Conservation (phyloP, 2,329 filamentous ascomycete species). For the Endoconidiophora polonica region DNA sequence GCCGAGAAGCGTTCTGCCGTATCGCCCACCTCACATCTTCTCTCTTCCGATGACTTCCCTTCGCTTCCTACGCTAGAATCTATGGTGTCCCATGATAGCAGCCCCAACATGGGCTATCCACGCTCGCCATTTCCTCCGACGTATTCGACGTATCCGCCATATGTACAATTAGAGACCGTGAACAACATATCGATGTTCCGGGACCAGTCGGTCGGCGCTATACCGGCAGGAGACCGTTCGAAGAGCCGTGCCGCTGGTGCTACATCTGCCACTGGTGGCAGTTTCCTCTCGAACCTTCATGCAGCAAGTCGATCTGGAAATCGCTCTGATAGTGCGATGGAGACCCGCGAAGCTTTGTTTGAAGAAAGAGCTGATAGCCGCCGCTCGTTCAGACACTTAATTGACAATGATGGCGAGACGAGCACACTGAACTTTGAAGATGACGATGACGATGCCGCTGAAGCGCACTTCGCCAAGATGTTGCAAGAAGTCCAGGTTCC, state of each 20-base stretch:
- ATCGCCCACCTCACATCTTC: no score
- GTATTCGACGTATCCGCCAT: neutral
- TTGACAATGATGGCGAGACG: neutral
- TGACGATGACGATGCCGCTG: slow-evolving; percentile 2
- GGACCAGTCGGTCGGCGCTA: neutral
- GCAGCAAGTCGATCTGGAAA: neutral
- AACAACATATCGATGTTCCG: neutral
- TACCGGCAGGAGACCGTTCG: neutral
- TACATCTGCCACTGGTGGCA: neutral
- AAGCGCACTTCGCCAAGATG: slow-evolving; percentile 7
- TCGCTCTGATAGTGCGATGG: neutral
- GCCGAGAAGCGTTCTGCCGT: neutral
- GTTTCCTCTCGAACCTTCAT: neutral
- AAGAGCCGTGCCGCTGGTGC: neutral
- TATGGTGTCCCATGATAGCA: no score
- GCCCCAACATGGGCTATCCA: neutral
- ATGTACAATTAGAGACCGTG: neutral
- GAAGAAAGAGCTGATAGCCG: neutral
- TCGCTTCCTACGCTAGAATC: neutral
- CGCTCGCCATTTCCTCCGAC: slow-evolving; percentile 2
- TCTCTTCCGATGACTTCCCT: no score
- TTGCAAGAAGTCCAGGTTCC: neutral
- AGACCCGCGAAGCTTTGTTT: neutral
- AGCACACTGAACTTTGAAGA: neutral
- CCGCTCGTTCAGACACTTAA: neutral